A percentile compares a stretch with the other conserved stretches of the same genome.
Evolutionary conservation across 225 moss, liverwort and hornwort species (phyloP).

Genomic region (Lunularia cruciata): DNA sequence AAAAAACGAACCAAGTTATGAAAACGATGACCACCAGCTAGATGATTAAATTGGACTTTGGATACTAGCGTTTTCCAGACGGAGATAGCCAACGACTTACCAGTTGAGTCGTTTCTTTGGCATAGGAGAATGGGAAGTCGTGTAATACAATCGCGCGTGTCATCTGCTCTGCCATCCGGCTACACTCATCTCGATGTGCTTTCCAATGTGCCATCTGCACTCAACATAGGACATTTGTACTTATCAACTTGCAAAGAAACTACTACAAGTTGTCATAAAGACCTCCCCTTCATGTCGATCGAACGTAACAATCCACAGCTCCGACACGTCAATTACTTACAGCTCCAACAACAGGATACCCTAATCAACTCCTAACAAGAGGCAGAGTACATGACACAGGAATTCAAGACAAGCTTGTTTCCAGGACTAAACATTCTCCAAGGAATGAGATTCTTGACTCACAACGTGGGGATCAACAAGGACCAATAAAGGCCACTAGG

Average conservation of each 20-base stretch:
- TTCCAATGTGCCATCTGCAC: constrained; percentile 71
- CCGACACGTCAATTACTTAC: background rate
- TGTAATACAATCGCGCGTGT: constrained; percentile 53
- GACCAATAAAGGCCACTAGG: too few relatives aligned
- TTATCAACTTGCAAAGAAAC: background rate
- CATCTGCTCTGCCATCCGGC: constrained; percentile 81
- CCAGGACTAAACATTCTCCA: too few relatives aligned
- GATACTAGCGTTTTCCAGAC: background rate
- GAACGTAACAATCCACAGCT: background rate
- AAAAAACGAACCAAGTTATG: too few relatives aligned
- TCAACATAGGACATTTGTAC: background rate
- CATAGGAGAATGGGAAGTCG: constrained; percentile 79
- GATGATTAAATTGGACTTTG: too few relatives aligned
- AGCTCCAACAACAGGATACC: background rate
- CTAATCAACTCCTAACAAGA: background rate
- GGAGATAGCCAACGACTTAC: constrained; percentile 23
- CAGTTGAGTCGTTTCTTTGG: constrained; percentile 43
- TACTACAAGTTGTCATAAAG: background rate
- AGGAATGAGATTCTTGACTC: too few relatives aligned
- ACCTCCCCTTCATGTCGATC: background rate
- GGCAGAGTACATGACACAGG: too few relatives aligned
- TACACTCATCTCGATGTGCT: constrained; percentile 64
- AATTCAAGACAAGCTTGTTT: too few relatives aligned
- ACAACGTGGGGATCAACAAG: too few relatives aligned
- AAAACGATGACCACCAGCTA: too few relatives aligned